Base-by-base conservation (phyloP, 768 basidiomycete genomes). In the Leccinum subgranulosum region DNA sequence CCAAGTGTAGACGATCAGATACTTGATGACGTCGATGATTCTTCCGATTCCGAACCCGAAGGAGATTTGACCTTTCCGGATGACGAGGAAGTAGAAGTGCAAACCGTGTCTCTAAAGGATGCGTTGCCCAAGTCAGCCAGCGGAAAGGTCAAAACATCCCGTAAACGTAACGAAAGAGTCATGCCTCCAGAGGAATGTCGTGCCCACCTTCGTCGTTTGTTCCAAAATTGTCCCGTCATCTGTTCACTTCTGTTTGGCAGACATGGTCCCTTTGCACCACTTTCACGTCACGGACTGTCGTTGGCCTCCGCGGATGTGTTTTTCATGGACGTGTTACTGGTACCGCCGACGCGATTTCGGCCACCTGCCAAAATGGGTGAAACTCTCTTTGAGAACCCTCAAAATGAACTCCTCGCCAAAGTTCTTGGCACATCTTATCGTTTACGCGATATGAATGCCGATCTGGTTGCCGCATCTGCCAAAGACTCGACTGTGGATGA, bases 291-390 rank as follows among this genome's bases (percentile, higher is more conserved):
- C 23, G 84, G 82, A 51, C 78, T 92, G 9, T 84, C 85, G 7
- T 73, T 82, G 29, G 88, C 88, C 9, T 87, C 85, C 29, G 89
- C 94, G 46, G 97, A 98, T 70, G 94, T 98, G 84, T 98, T 98
- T 74, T 99, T 99, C 80, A 78, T 98, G 77, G 91, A 95, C 33
- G 93, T 91, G 53, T 72, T 99, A 21, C 86, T 93, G 29, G 90
- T 98, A 19, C 83, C 94, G 15, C 97, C 97, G 15, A 96, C 93
- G 7, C 90, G 96, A 34, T 99, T 98, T 79, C 86, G 97, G 48
- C 97, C 97, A 4, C 90, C 97, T 3, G 83, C 92, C 3, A 89
- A 86, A 67, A 83, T 98, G 87, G 92, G 86, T 53, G 97, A 95
- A 54, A 87, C 85, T 46, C 79, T 97, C 0, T 98, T 98, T 73